phyloP scores from a whole-genome alignment of 2,329 filamentous ascomycete genomes.

The Ceratocystiopsis sp. region DNA sequence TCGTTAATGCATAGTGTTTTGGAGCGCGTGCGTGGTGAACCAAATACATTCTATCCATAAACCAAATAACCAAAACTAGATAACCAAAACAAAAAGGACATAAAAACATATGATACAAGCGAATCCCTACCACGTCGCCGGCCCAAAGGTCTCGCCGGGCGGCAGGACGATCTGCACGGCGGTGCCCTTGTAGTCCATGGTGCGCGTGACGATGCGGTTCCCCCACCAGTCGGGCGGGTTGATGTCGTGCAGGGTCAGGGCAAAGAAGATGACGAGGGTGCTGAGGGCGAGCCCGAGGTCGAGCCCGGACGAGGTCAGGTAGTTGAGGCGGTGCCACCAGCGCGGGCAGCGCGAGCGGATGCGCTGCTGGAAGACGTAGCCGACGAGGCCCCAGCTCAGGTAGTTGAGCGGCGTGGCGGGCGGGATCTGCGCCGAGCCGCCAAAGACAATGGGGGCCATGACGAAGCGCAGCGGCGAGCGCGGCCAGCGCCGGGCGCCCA shows the following conservation, averaged over 20 bases:
- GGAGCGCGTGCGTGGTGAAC: not conserved
- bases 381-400: conserved; percentile 55
- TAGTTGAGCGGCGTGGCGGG: conserved; percentile 60
- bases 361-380: conserved; percentile 51
- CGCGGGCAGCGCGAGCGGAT: conserved; percentile 45
- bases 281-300: conserved; percentile 51
- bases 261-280: conserved; percentile 54
- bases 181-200: conserved; percentile 42
- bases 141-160: conserved; percentile 44
- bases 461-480: conserved; percentile 32
- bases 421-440: conserved; percentile 39
- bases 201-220: conserved; percentile 38
- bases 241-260: conserved; percentile 46
- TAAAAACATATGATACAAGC: not conserved
- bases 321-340: conserved; percentile 64
- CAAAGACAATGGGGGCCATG: conserved; percentile 47
- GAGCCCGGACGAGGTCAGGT: conserved; percentile 50
- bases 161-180: conserved; percentile 38
- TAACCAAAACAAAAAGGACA: not conserved
- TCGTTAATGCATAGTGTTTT: not conserved
- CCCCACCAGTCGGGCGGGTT: conserved; percentile 54
- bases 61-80: not conserved
- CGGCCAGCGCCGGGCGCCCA: conserved; percentile 30
- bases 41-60: not conserved
- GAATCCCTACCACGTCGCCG: conserved; percentile 28